Conservation (phyloP, 2,329 filamentous ascomycete genomes). For the Apiospora phragmitis region DNA sequence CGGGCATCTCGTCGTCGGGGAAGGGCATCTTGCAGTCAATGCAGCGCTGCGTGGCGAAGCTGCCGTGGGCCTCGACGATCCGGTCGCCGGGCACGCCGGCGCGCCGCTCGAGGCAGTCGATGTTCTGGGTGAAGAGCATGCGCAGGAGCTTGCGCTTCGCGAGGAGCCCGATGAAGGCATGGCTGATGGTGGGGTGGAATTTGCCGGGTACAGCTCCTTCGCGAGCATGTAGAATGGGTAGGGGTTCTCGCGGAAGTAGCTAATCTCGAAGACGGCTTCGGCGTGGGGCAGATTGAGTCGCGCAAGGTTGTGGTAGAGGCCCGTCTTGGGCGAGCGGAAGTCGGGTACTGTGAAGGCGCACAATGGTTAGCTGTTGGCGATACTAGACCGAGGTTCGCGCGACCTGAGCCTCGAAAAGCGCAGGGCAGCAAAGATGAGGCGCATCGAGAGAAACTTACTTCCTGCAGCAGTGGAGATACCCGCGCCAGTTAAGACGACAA, state of each 20-base stretch:
- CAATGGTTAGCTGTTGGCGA: slow-evolving; percentile 17
- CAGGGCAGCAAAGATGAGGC: background rate
- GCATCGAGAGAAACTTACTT: slow-evolving; percentile 44
- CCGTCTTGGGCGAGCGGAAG: slow-evolving; percentile 90
- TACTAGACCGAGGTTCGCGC: background rate
- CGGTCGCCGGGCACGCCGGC: slow-evolving; percentile 80
- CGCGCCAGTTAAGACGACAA: slow-evolving; percentile 89
- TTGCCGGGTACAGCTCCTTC: slow-evolving; percentile 86
- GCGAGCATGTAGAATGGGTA: slow-evolving; percentile 90
- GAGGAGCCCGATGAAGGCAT: slow-evolving; percentile 84
- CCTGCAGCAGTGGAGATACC: slow-evolving; percentile 79
- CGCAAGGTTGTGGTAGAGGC: slow-evolving; percentile 89
- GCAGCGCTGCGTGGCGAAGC: slow-evolving; percentile 87
- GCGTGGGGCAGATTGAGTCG: slow-evolving; percentile 83
- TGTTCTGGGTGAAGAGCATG: slow-evolving; percentile 96
- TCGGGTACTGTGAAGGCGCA: slow-evolving; percentile 73
- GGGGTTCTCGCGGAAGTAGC: slow-evolving; percentile 82
- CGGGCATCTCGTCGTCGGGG: slow-evolving; percentile 72
- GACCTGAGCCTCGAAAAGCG: background rate
- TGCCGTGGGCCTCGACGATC: slow-evolving; percentile 93
- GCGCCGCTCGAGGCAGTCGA: slow-evolving; percentile 87
- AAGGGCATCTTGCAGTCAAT: slow-evolving; percentile 80
- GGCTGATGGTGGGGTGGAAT: slow-evolving; percentile 84
- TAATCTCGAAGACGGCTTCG: slow-evolving; percentile 92
- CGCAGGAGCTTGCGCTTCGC: slow-evolving; percentile 75